Base-by-base conservation (phyloP, 306 rosid species). In the Dryas alaskensis region DNA sequence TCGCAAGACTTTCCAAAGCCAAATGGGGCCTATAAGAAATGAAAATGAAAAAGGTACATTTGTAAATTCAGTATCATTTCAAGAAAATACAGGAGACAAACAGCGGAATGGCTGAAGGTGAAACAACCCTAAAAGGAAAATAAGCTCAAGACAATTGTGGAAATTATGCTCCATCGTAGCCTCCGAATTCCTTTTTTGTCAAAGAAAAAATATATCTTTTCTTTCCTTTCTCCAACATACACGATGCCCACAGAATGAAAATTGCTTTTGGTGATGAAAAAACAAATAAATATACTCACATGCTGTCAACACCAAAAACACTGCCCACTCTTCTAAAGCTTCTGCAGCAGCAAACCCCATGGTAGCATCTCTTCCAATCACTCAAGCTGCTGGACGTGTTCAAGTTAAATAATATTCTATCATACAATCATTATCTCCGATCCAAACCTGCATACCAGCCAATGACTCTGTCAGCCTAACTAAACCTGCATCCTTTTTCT, bases 371-470 rank as follows among this genome's bases (percentile, higher is more conserved):
- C 73, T 70, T 84, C 74, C 81, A 72, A 81, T 83, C 47, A 67
- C 80, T 80, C 76, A 57, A 79, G 79, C 86, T 78, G 75, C 76
- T 75, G 65, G 57, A 54, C 65, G 63, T 46, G 76, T 54, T 39
- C 49, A 68, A 31, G 37, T 65, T 46, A 57, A 44, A 49, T 31
- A 74, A 78, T 42, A 55, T 70, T 79, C 81, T 63, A 55, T 73
- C 73, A 61, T 57, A 37, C 70, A 60, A 61, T 76, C 66, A 40
- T 78, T 84, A 89, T 81, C 93, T 92, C 89, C 73, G 83, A 60
- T 87, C 92, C 86, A 86, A 82, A 86, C 92, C 97, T 89, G 86
- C 78, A 73, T 39, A 62, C 11, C 48, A 31, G 53, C 72, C 61
- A 40, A 44, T 6, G 39, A 49, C 19, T 27, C 7, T 13, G 70